phyloP scores from a whole-genome alignment of 2,329 filamentous ascomycete species.

The Talaromyces funiculosus region DNA sequence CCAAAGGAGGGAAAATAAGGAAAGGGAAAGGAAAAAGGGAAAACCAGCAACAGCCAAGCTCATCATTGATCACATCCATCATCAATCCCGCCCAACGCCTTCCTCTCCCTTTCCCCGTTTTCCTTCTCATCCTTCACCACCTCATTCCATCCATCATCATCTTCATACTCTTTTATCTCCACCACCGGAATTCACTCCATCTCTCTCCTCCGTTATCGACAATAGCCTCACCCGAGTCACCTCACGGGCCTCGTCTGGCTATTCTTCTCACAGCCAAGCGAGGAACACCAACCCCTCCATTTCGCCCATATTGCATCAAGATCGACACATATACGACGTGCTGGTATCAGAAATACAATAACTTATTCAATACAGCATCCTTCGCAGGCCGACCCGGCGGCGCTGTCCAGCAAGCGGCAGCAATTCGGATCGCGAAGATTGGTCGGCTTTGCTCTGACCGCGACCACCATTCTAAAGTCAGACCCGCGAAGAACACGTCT shows the following conservation, averaged over 20 bases:
- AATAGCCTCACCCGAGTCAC: slow-evolving; percentile 1
- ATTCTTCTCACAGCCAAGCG: not conserved
- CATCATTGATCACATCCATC: slow-evolving; percentile 5
- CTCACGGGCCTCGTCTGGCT: not conserved
- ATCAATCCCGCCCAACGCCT: slow-evolving; percentile 7
- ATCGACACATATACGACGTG: not conserved
- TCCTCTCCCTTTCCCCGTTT: slow-evolving; percentile 6
- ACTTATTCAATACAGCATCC: not conserved
- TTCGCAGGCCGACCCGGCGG: not conserved
- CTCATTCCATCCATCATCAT: slow-evolving; percentile 11
- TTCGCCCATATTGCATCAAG: not conserved
- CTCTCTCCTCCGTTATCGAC: not conserved
- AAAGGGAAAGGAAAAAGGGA: slow-evolving; percentile 10
- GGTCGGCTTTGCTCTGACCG: slow-evolving; percentile 7
- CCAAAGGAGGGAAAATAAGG: not conserved
- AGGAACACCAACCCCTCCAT: not conserved
- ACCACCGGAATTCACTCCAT: slow-evolving; percentile 13
- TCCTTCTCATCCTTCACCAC: slow-evolving; percentile 10
- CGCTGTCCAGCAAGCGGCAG: not conserved
- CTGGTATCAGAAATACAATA: not conserved
- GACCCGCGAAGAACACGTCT: not conserved
- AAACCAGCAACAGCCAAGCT: slow-evolving; percentile 7
- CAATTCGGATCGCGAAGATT: slow-evolving; percentile 9
- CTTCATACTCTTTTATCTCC: not conserved
- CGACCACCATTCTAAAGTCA: slow-evolving; percentile 1